Evolutionary conservation across 2,329 filamentous ascomycete genomes (phyloP).

Genomic region (Balansia obtecta): DNA sequence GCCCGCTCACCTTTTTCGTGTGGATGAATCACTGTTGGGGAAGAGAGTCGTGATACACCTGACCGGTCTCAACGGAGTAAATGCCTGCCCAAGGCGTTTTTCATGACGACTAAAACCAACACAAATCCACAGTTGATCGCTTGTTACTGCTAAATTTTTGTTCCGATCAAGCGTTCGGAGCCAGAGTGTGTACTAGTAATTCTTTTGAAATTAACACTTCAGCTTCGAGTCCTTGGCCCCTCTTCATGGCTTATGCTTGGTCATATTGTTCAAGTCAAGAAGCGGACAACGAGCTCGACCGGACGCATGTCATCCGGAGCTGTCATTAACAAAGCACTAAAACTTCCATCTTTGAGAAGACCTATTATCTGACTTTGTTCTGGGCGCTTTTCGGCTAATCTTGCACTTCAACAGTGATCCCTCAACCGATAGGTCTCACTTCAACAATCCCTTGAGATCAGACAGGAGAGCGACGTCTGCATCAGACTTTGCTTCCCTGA

Average conservation of each 20-base stretch:
- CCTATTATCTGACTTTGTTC: background rate
- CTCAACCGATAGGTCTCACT: constrained; percentile 9
- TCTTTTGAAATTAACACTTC: background rate
- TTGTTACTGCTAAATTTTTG: background rate
- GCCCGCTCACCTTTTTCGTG: background rate
- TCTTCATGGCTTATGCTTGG: background rate
- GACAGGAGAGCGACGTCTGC: constrained; percentile 40
- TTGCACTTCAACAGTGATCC: constrained; percentile 6
- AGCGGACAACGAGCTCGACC: background rate
- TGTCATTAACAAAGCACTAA: too few species aligned
- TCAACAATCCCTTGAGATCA: constrained; percentile 15
- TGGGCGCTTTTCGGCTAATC: background rate
- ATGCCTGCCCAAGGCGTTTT: background rate
- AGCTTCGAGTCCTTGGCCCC: background rate
- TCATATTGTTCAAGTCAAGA: background rate
- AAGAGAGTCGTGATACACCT: background rate
- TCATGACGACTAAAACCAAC: background rate
- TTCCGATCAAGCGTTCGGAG: background rate
- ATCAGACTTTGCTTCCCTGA: constrained; percentile 26
- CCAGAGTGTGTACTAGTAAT: background rate
- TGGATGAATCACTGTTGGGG: constrained; percentile 5
- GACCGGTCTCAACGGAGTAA: background rate
- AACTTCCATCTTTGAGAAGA: too few species aligned
- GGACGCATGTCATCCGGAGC: background rate
- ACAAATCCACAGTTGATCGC: background rate